Conservation (phyloP, 768 basidiomycete species). For the Kwoniella dejecticola region DNA sequence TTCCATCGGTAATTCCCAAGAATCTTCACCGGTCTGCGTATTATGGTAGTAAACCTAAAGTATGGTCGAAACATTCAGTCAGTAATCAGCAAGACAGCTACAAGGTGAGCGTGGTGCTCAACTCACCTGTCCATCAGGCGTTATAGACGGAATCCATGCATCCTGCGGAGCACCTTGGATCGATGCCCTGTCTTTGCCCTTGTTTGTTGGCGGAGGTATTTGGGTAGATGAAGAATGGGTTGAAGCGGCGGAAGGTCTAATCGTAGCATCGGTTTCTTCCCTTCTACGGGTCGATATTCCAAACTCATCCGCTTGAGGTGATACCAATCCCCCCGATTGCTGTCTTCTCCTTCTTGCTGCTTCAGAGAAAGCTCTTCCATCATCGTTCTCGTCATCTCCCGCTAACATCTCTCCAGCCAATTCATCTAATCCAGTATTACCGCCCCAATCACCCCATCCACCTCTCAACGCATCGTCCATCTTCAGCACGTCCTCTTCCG, state of each 20-base stretch:
- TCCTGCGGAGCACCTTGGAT: slow-evolving; percentile 51
- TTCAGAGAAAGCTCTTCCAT: slow-evolving; percentile 7
- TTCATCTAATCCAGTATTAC: slow-evolving; percentile 31
- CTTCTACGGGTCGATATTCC: slow-evolving; percentile 17
- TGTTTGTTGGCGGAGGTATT: neutral
- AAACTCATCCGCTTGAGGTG: slow-evolving; percentile 9
- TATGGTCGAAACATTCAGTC: neutral
- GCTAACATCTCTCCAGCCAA: slow-evolving; percentile 45
- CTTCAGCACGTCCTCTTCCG: slow-evolving; percentile 43
- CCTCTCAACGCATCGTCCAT: slow-evolving; percentile 27
- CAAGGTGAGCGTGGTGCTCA: neutral
- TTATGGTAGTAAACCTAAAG: slow-evolving; percentile 99
- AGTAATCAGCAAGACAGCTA: neutral
- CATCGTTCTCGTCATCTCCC: slow-evolving; percentile 23
- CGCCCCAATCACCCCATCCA: slow-evolving; percentile 24
- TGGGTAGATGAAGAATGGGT: slow-evolving; percentile 7
- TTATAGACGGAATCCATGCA: slow-evolving; percentile 89
- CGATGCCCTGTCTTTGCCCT: slow-evolving; percentile 5
- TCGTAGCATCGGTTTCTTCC: slow-evolving; percentile 35
- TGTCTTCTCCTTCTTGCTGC: slow-evolving; percentile 13
- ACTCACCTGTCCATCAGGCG: slow-evolving; percentile 74
- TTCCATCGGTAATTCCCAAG: slow-evolving; percentile 71
- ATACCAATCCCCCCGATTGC: slow-evolving; percentile 2
- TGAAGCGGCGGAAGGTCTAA: slow-evolving; percentile 15
- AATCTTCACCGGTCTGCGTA: slow-evolving; percentile 63